Conservation (phyloP, 805 yeast species). For the Teunomyces funiuensis region DNA sequence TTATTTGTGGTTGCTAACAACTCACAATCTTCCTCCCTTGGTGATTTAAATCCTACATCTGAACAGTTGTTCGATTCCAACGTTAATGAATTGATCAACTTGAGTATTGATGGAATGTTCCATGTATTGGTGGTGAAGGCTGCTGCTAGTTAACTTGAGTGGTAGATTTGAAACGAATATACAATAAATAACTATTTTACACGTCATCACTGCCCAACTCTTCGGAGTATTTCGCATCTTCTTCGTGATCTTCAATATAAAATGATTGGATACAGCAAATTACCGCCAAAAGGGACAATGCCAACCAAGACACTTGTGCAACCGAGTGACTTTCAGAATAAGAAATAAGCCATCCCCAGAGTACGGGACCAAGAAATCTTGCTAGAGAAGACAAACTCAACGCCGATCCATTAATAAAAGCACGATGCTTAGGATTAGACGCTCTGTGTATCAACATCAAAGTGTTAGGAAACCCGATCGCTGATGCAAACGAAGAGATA, state of each 20-base stretch:
- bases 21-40: slow-evolving; percentile 1
- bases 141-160: background rate
- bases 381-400: slow-evolving; percentile 55
- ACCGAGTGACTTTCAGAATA: slow-evolving; percentile 22
- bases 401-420: slow-evolving; percentile 58
- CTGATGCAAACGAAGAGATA: slow-evolving; percentile 34
- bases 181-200: background rate
- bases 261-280: slow-evolving; percentile 21
- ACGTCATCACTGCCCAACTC: background rate
- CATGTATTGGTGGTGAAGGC: slow-evolving; percentile 22
- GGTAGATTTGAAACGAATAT: background rate
- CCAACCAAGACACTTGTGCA: slow-evolving; percentile 33
- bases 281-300: slow-evolving; percentile 24
- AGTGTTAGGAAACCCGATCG: slow-evolving; percentile 54
- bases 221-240: slow-evolving; percentile 13
- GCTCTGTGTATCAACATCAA: slow-evolving; percentile 54
- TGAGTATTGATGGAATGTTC: slow-evolving; percentile 23
- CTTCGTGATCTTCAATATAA: slow-evolving; percentile 26
- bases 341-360: slow-evolving; percentile 50
- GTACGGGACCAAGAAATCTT: slow-evolving; percentile 55
- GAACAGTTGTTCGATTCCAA: slow-evolving; percentile 18
- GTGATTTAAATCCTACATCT: slow-evolving; percentile 6
- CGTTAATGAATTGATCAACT: slow-evolving; percentile 21
- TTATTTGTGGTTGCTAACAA: slow-evolving; percentile 27
- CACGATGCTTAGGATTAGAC: slow-evolving; percentile 53